A percentile compares a stretch with the other conserved stretches of the same genome.
Evolutionary conservation across 2,329 filamentous ascomycete genomes (phyloP).

Genomic region (Cladosporium sp.): DNA sequence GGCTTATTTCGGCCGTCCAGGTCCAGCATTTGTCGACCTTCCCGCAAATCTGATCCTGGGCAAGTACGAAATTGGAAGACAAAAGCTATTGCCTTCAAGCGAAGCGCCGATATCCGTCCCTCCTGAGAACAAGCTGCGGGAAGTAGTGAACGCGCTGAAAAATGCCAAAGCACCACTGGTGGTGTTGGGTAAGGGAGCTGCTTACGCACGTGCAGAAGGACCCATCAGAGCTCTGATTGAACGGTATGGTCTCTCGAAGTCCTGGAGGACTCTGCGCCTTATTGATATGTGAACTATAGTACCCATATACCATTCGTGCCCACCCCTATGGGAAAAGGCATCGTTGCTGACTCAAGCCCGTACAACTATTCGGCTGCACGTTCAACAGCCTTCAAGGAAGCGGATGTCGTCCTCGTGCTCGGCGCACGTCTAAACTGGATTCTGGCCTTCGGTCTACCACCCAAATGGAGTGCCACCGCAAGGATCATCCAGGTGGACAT

Average conservation of each 20-base stretch:
- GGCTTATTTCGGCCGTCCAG: conserved; percentile 56
- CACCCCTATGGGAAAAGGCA: conserved; percentile 61
- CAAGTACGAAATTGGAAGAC: conserved; percentile 27
- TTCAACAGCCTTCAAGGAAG: conserved; percentile 53
- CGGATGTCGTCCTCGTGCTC: conserved; percentile 57
- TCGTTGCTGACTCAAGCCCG: conserved; percentile 55
- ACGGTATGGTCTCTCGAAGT: conserved; percentile 22
- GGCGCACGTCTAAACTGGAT: conserved; percentile 61
- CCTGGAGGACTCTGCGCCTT: neutral
- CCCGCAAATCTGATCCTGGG: conserved; percentile 58
- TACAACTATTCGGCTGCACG: conserved; percentile 56
- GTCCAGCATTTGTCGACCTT: conserved; percentile 56
- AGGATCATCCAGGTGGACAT: conserved; percentile 60
- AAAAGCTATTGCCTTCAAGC: conserved; percentile 22
- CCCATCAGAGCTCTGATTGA: conserved; percentile 49
- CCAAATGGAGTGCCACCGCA: conserved; percentile 53
- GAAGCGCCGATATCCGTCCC: conserved; percentile 46
- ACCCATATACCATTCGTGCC: conserved; percentile 57
- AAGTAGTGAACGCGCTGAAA: conserved; percentile 48
- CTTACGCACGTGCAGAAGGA: conserved; percentile 53
- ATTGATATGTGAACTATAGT: conserved; percentile 11
- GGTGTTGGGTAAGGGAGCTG: conserved; percentile 58
- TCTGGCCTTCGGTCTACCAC: conserved; percentile 56
- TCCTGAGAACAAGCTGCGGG: conserved; percentile 45
- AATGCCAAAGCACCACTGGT: conserved; percentile 53